Conservation (phyloP, 495 filamentous ascomycete species). For the Cladorrhinum samala region DNA sequence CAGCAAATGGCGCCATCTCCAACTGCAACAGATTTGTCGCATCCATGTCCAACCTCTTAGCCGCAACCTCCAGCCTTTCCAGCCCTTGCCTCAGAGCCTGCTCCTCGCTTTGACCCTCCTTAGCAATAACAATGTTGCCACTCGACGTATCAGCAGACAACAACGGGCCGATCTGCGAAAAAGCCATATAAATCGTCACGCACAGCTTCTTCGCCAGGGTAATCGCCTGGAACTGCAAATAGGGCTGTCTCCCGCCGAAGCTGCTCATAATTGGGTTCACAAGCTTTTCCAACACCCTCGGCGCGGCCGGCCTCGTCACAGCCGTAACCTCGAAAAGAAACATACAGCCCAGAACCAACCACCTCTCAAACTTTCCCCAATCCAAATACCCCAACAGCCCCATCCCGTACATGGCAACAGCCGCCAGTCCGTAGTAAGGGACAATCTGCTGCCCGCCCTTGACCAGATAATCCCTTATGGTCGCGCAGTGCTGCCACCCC, state of each 20-base stretch:
- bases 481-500: constrained; percentile 54
- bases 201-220: constrained; percentile 67
- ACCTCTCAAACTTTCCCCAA: constrained; percentile 87
- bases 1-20: constrained; percentile 77
- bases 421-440: constrained; percentile 60
- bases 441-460: constrained; percentile 51
- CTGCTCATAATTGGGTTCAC: constrained; percentile 56
- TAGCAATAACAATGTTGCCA: constrained; percentile 19
- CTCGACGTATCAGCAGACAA: constrained; percentile 35
- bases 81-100: constrained; percentile 41
- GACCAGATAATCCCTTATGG: constrained; percentile 66
- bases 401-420: constrained; percentile 57
- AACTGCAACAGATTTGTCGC: constrained; percentile 62
- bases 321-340: constrained; percentile 67
- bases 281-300: constrained; percentile 49
- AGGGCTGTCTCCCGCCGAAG: constrained; percentile 44
- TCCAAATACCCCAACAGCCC: constrained; percentile 75
- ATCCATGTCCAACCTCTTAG: constrained; percentile 58
- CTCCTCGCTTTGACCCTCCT: constrained; percentile 30
- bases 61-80: constrained; percentile 49
- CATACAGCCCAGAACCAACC: constrained; percentile 63
- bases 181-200: constrained; percentile 81
- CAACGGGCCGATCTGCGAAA: constrained; percentile 73
- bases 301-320: constrained; percentile 59
- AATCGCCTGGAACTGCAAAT: constrained; percentile 86